These are phyloP conservation scores for Penicillium sp. DNA, from an alignment of 2,329 filamentous ascomycete species.

Conservation along the genomic window DNA sequence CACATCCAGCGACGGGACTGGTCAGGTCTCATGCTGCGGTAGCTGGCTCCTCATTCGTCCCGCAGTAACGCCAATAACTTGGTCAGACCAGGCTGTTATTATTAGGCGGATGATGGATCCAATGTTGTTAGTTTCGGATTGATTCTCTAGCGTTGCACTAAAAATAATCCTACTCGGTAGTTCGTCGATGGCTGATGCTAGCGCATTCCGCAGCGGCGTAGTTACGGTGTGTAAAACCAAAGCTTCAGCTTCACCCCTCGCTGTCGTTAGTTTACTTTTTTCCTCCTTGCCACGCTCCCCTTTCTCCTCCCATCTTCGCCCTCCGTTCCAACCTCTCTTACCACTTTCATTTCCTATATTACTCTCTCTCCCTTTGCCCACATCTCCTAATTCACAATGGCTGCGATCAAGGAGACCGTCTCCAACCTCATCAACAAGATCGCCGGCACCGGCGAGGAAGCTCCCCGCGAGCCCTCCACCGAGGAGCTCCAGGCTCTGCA, in stretches of 20 bases:
- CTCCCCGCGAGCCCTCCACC: conserved; percentile 55
- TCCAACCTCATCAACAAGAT: conserved; percentile 53
- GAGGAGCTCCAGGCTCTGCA: conserved; percentile 69
- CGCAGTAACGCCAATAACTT: conserved; percentile 1
- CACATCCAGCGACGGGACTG: conserved; percentile 10
- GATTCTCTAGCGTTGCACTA: conserved; percentile 17
- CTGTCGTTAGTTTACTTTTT: conserved; percentile 21
- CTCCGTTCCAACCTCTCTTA: neutral
- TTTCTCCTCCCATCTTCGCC: neutral
- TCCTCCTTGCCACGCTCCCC: neutral
- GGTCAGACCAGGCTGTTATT: neutral
- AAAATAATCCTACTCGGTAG: conserved; percentile 20
- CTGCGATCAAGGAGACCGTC: conserved; percentile 47
- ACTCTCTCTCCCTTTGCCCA: neutral
- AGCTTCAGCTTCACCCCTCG: conserved; percentile 28
- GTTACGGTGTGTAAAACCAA: conserved; percentile 20
- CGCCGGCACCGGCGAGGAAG: conserved; percentile 41
- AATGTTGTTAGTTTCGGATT: neutral
- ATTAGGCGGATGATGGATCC: neutral
- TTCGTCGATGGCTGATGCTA: neutral
- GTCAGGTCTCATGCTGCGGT: conserved; percentile 21
- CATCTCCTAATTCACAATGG: conserved; percentile 31
- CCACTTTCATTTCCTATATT: neutral
- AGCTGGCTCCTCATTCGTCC: conserved; percentile 7
- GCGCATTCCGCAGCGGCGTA: conserved; percentile 6